Conservation (phyloP, 805 yeast genomes). For the Candida vaughaniae region DNA sequence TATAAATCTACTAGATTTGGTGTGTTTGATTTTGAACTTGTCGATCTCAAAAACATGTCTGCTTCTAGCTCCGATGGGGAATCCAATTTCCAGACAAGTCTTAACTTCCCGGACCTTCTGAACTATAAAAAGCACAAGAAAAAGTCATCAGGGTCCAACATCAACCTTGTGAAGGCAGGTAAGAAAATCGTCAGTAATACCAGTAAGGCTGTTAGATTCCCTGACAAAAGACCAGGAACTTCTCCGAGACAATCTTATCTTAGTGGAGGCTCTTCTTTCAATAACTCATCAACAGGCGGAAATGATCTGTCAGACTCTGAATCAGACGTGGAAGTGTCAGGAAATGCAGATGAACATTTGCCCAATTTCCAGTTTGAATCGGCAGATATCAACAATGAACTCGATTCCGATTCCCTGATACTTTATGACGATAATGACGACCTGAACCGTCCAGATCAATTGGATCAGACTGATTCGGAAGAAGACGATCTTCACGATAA, state of each 20-base stretch:
- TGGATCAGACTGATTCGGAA: slow-evolving; percentile 13
- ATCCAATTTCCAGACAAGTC: slow-evolving; percentile 22
- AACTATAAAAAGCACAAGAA: slow-evolving; percentile 17
- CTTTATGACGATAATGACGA: not conserved
- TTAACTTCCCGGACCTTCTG: slow-evolving; percentile 31
- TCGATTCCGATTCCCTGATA: slow-evolving; percentile 1
- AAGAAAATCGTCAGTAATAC: slow-evolving; percentile 16
- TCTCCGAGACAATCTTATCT: slow-evolving; percentile 26
- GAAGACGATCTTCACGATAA: slow-evolving; percentile 5
- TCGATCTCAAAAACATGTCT: slow-evolving; percentile 1
- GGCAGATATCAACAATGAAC: slow-evolving; percentile 1
- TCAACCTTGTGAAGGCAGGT: slow-evolving; percentile 28
- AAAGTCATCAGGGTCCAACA: slow-evolving; percentile 13
- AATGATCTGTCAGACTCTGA: slow-evolving; percentile 6
- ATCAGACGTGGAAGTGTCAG: not conserved
- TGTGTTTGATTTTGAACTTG: no score
- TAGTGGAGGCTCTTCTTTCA: slow-evolving; percentile 24
- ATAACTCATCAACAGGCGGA: slow-evolving; percentile 18
- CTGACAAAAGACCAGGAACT: slow-evolving; percentile 27
- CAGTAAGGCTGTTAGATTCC: slow-evolving; percentile 11
- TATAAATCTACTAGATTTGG: no score
- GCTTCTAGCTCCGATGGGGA: slow-evolving; percentile 34
- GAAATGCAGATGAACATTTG: slow-evolving; percentile 12
- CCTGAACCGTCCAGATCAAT: slow-evolving; percentile 11
- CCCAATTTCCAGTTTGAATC: slow-evolving; percentile 22